A percentile compares a stretch with the other conserved stretches of the same genome.
Evolutionary conservation across 2,329 filamentous ascomycete species (phyloP).

Genomic region (Microdochium bolleyi): DNA sequence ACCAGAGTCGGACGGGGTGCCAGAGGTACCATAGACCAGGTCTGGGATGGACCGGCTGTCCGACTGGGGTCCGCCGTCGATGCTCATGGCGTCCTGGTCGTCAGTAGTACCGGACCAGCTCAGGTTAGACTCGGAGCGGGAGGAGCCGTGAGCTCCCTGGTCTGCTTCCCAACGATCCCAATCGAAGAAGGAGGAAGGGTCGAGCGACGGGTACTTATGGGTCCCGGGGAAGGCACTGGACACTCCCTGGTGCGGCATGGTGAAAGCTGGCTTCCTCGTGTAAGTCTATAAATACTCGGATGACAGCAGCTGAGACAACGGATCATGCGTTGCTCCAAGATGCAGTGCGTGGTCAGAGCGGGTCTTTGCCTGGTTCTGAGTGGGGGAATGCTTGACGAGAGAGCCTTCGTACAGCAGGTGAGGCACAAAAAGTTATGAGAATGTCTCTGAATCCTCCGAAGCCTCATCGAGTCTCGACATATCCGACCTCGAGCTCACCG

Average conservation of each 20-base stretch:
- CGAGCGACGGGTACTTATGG: not conserved
- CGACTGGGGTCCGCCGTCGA: not conserved
- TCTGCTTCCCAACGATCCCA: not conserved
- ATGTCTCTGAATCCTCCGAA: not conserved
- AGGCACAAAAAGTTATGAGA: constrained; percentile 4
- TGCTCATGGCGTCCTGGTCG: not conserved
- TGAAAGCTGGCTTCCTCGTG: constrained; percentile 1
- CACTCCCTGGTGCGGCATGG: not conserved
- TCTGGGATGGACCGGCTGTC: constrained; percentile 1
- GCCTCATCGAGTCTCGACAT: not conserved
- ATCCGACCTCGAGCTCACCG: not conserved
- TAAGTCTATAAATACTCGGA: not conserved
- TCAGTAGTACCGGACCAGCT: not conserved
- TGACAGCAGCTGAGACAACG: not conserved
- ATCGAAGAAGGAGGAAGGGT: not conserved
- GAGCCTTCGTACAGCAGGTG: constrained; percentile 1
- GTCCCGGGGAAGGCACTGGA: not conserved
- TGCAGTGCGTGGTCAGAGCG: constrained; percentile 2
- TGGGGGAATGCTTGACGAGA: constrained; percentile 3
- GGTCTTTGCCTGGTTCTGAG: constrained; percentile 3
- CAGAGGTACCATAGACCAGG: not conserved
- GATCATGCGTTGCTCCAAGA: not conserved
- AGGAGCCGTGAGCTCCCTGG: not conserved
- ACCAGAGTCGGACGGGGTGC: not conserved
- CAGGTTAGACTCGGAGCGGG: not conserved